These are phyloP conservation scores for Paracoccidioides brasiliensis DNA, from an alignment of 2,329 filamentous ascomycete species.

Conservation along the genomic window DNA sequence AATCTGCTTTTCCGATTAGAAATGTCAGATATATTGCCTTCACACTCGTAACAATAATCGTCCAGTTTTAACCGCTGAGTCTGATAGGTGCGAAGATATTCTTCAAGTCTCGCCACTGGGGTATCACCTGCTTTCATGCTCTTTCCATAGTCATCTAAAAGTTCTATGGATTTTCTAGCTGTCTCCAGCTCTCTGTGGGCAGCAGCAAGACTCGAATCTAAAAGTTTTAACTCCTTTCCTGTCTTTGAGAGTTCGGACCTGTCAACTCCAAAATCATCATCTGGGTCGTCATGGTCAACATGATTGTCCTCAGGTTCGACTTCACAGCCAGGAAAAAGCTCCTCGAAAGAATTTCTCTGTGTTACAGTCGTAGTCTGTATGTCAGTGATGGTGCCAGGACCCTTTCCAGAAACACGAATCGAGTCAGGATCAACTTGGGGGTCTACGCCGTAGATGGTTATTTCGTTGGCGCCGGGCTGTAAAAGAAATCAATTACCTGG, in stretches of 20 bases:
- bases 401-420: conserved; percentile 47
- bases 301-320: conserved; percentile 30
- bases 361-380: conserved; percentile 47
- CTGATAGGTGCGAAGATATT: conserved; percentile 25
- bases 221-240: conserved; percentile 19
- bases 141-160: conserved; percentile 26
- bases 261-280: conserved; percentile 10
- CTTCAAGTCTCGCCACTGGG: conserved; percentile 19
- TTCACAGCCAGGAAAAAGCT: conserved; percentile 35
- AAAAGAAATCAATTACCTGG: neutral
- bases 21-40: conserved; percentile 15
- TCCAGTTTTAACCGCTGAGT: conserved; percentile 19
- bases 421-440: conserved; percentile 42
- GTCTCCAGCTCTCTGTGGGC: conserved; percentile 17
- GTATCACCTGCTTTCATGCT: conserved; percentile 19
- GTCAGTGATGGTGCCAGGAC: conserved; percentile 47
- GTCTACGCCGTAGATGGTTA: conserved; percentile 43
- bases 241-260: conserved; percentile 12
- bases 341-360: conserved; percentile 42
- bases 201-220: conserved; percentile 21
- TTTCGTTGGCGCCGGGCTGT: conserved; percentile 43
- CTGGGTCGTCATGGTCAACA: conserved; percentile 15
- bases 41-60: conserved; percentile 13
- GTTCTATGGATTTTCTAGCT: conserved; percentile 14
- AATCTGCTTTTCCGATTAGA: conserved; percentile 17